Percentiles rank a stretch among this genome's conserved stretches.
Evolutionary conservation across 305 asterid species (phyloP).

Genomic region (Solanum chacoense): DNA sequence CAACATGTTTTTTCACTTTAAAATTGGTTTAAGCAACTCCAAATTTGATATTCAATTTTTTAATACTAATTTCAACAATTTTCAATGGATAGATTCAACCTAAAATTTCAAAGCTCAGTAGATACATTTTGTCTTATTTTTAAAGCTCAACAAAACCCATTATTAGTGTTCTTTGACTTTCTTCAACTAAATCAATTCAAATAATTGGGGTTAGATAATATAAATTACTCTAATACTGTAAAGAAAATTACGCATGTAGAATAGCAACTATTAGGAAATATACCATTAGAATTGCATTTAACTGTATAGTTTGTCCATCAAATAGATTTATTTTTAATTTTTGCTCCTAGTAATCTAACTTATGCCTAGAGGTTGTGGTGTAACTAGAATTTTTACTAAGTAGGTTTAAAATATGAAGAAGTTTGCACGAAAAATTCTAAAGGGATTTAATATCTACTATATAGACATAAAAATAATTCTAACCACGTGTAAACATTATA

Average conservation of each 20-base stretch:
- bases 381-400: neutral
- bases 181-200: neutral
- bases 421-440: too few species aligned
- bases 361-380: neutral
- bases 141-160: neutral
- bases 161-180: neutral
- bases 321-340: neutral
- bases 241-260: neutral
- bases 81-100: neutral
- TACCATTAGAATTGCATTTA: neutral
- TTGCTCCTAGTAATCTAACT: neutral
- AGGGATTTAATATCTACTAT: too few species aligned
- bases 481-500: too few species aligned
- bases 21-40: neutral
- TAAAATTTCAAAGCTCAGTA: neutral
- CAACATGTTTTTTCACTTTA: neutral
- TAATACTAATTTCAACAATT: neutral
- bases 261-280: neutral
- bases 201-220: neutral
- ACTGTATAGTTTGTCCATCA: fast-evolving
- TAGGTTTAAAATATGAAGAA: too few species aligned
- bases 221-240: neutral
- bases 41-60: neutral
- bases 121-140: neutral
- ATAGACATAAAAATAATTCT: too few species aligned